Base-by-base conservation (phyloP, 306 rosid genomes). In the Dryas alaskensis region DNA sequence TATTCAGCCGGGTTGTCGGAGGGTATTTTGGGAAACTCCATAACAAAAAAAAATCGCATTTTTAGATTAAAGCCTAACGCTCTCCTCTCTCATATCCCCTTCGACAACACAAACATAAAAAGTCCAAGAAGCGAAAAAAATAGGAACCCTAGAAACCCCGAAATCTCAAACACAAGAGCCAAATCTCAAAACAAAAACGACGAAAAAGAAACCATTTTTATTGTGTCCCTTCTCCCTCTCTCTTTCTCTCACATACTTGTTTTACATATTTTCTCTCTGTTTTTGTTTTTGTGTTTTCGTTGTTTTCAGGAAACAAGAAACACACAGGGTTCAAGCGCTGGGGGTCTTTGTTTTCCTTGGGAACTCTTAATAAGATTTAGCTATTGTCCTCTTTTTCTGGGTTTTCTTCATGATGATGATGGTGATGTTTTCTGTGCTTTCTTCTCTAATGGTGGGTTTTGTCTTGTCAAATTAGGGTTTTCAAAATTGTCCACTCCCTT, bases 391-490 rank as follows among this genome's bases (percentile, higher is more conserved):
- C 10, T 60, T 62, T 55, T 10, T 52, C 60, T 74, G 76, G 81
- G 63, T 52, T 42, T 53, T 17, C 62, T 5, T 19, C 53, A 10
- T 50, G 64, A 31, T 4, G 77, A 63, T 12, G 80, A 57, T 51
- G 76, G 73, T 31, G 83, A n/a, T 61, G 74, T 25, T 58, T 45
- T 72, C 62, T 82, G 81, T 81, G 82, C 73, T 75, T 64, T 73
- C 78, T 71, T 75, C 79, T 74, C 88, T 82, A 78, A 86, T 81
- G 82, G 62, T 76, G 73, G 74, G 69, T 85, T 84, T 87, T 79
- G 69, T 80, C 45, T 81, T 82, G 70, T 87, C 84, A 73, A 86
- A 81, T 86, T 93, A 91, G 98, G 97, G 98, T 89, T 91, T 72
- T 87, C 85, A 25, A 25, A 22, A 78, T 58, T 63, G 65, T 37